phyloP scores from a whole-genome alignment of 495 filamentous ascomycete genomes.

The Hypoxylon cercidicola region DNA sequence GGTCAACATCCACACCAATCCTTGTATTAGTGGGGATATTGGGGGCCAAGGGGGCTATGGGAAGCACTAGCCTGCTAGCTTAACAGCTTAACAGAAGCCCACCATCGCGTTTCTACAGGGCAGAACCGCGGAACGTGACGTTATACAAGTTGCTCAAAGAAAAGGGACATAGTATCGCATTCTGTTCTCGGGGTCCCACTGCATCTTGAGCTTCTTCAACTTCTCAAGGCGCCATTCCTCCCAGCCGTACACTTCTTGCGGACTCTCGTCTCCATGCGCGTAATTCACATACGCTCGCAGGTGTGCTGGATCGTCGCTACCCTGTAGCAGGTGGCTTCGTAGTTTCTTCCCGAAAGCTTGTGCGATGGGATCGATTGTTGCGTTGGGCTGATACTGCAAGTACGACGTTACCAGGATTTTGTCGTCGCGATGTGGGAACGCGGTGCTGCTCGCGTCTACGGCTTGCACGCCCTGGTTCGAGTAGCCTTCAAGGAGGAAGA shows the following conservation, averaged over 20 bases:
- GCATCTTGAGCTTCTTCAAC: conserved; percentile 51
- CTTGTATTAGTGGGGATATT: too few species aligned
- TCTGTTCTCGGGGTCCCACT: conserved; percentile 52
- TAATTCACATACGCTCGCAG: conserved; percentile 60
- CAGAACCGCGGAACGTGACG: too few species aligned
- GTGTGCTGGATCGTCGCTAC: conserved; percentile 24
- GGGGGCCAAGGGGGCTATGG: too few species aligned
- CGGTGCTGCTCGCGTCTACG: conserved; percentile 43
- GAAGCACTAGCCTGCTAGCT: too few species aligned
- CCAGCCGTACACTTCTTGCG: conserved; percentile 58
- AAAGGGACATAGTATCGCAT: conserved; percentile 57
- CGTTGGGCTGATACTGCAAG: conserved; percentile 8
- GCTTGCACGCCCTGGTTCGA: conserved; percentile 48
- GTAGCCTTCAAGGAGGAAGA: conserved; percentile 55
- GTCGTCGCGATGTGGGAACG: conserved; percentile 43
- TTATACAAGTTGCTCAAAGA: too few species aligned
- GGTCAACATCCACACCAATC: too few species aligned
- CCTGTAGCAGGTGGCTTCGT: conserved; percentile 6
- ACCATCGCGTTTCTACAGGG: too few species aligned
- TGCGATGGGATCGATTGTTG: conserved; percentile 10
- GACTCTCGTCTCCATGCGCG: conserved; percentile 55
- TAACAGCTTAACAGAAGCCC: too few species aligned
- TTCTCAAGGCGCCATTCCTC: conserved; percentile 56
- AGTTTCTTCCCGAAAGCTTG: conserved; percentile 17
- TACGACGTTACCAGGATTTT: conserved; percentile 9